Evolutionary conservation across 148 eudicot genomes (phyloP), one percentile per base, ranked within the genome.

Genomic region (Rhododendron mucronatum): DNA sequence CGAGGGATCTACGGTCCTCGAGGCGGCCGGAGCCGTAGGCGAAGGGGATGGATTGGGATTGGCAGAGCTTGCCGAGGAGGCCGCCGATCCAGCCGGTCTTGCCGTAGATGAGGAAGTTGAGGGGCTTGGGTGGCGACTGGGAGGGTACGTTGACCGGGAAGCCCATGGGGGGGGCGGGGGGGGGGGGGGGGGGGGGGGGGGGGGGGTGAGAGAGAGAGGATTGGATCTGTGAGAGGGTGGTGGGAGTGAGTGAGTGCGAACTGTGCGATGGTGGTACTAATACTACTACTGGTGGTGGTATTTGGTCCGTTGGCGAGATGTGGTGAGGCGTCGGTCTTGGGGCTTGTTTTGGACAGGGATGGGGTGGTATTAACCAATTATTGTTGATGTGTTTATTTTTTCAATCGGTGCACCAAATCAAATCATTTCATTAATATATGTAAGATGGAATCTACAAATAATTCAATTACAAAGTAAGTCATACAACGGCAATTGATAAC

Each of bases 21-120:
- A 95, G 90, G 4, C 98, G 93, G 39, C 95, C 98, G 55, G 93
- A 89, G 39, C 93, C 98, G 88, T 94, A 95, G 2, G 84, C 80
- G 86, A 88, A 95, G 55, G 83, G 47, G 88, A 95, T 94, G 71
- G 86, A 86, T 78, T 93, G 95, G 53, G 95, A 80, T 21, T 90
- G 90, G 82, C 98, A 95, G 83, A 95, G 93, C 82, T 89, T 86
- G 79, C 98, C 98, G 3, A 95, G 89, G 1, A 92, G 77, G 28
- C 98, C 98, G 28, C 98, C 98, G 74, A 95, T 93, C 98, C 98
- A 95, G 21, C 98, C 98, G 26, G 98, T 95, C 5, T 93, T 90
- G 77, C 98, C 98, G 88, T 95, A 95, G 91, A 95, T 94, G 85
- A 95, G 90, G 93, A 95, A 95, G 73, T 95, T 94, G 23, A 86